Conservation (phyloP, 192 early-diverging fungal species). For the Borealophlyctis nickersoniae region DNA sequence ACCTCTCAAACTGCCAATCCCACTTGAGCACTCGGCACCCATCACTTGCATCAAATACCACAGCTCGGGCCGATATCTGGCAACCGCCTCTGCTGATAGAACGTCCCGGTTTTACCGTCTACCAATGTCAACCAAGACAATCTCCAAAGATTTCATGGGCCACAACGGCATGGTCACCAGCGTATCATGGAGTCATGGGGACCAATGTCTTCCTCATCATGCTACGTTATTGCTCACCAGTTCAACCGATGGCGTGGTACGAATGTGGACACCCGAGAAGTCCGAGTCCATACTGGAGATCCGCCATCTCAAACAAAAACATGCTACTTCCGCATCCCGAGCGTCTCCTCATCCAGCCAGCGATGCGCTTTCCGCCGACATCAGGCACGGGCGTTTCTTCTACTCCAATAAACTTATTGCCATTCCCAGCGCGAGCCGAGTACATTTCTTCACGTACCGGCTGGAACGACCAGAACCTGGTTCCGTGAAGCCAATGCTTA, state of each 20-base stretch:
- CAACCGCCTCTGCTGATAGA: slow-evolving; percentile 25
- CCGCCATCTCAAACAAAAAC: background rate
- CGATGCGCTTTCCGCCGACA: background rate
- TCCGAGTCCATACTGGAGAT: slow-evolving; percentile 22
- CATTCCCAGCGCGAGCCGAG: slow-evolving; percentile 1
- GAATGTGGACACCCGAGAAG: slow-evolving; percentile 17
- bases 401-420: slow-evolving; percentile 16
- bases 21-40: slow-evolving; percentile 22
- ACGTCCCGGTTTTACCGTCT: slow-evolving; percentile 17
- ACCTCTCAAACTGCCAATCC: background rate
- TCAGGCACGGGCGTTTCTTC: slow-evolving; percentile 22
- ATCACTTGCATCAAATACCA: slow-evolving; percentile 27
- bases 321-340: background rate
- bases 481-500: slow-evolving; percentile 18
- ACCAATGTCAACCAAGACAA: background rate
- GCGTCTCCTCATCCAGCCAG: background rate
- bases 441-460: slow-evolving; percentile 11
- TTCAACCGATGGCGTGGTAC: slow-evolving; percentile 21
- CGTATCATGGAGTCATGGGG: slow-evolving; percentile 23
- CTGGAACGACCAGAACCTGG: slow-evolving; percentile 15
- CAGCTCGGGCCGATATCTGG: slow-evolving; percentile 10
- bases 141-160: slow-evolving; percentile 14
- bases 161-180: slow-evolving; percentile 24
- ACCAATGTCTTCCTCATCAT: background rate
- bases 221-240: slow-evolving; percentile 18